A percentile compares a stretch with the other conserved stretches of the same genome.
Evolutionary conservation across 257 asterid species (phyloP).

Genomic region (Penstemon eatonii): DNA sequence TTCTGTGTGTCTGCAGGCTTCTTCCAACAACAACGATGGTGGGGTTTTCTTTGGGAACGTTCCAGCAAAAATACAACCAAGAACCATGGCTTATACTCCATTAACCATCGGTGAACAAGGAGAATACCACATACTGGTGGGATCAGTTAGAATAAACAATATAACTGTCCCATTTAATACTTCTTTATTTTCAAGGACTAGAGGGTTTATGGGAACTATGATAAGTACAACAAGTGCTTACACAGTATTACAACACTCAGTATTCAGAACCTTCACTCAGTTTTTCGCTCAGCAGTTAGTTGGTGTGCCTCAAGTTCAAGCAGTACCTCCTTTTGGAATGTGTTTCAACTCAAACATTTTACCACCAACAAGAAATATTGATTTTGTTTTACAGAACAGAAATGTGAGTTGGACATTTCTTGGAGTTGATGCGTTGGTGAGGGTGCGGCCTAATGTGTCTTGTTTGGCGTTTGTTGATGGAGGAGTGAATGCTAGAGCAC

Average conservation of each 20-base stretch:
- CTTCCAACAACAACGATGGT: slow-evolving; percentile 32
- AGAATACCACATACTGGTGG: slow-evolving; percentile 41
- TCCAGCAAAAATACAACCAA: slow-evolving; percentile 21
- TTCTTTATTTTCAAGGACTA: slow-evolving; percentile 33
- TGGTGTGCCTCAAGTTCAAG: slow-evolving; percentile 35
- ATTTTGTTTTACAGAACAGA: slow-evolving; percentile 36
- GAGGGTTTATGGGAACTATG: slow-evolving; percentile 36
- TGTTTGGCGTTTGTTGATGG: slow-evolving; percentile 36
- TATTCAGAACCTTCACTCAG: slow-evolving; percentile 31
- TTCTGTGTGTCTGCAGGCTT: slow-evolving; percentile 38
- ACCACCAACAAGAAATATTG: slow-evolving; percentile 34
- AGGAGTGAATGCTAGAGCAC: slow-evolving; percentile 26
- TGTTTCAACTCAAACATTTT: slow-evolving; percentile 40
- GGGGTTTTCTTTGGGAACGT: slow-evolving; percentile 45
- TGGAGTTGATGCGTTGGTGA: slow-evolving; percentile 23
- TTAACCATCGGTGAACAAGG: slow-evolving; percentile 43
- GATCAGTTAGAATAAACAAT: slow-evolving; percentile 38
- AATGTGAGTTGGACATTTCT: slow-evolving; percentile 28
- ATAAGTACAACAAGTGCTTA: slow-evolving; percentile 51
- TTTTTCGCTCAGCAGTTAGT: slow-evolving; percentile 27
- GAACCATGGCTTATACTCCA: slow-evolving; percentile 34
- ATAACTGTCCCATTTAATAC: slow-evolving; percentile 31
- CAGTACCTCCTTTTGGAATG: slow-evolving; percentile 43
- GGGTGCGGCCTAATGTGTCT: slow-evolving; percentile 25
- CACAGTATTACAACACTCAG: slow-evolving; percentile 39